Evolutionary conservation across 164 flowering plant species (phyloP), one percentile per base, ranked within the genome.

Genomic region (Houttuynia cordata): DNA sequence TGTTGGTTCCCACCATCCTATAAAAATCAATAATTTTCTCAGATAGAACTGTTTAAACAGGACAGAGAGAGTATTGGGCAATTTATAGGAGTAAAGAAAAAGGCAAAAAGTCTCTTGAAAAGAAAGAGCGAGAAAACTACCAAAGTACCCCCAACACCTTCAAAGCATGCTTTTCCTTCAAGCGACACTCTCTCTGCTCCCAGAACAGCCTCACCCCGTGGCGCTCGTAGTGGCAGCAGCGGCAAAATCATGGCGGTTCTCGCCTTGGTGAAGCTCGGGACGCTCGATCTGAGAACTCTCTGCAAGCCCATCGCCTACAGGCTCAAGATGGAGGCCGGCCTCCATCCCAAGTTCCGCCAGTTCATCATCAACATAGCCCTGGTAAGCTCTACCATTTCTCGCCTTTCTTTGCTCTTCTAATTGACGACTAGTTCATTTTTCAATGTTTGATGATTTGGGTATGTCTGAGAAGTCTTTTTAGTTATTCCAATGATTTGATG

Each of bases 231-330:
- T 42, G 49, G 49, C 17, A 42, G 49, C 10, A 24, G 3, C n/a
- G n/a, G n/a, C 55, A 54, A 17, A 54, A 54, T 22, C 4, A 54
- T 54, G 57, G 57, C 88, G 95, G 80, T 82, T 15, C 83, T 87
- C 19, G 96, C 98, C 7, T 23, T 83, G 4, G 53, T 87, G 65
- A 92, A 92, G 78, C 86, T 92, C 4, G 93, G 96, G 41, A 82
- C 95, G 1, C 81, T 92, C 18, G 81, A 73, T 23, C 56, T 92
- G 51, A 85, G 72, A 60, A 89, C 96, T 25, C 56, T 85, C 4
- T 81, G 89, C 70, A 92, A 89, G 74, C 93, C 96, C 56, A 66
- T 92, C 34, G 96, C 93, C 1, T 57, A 39, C 17, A 75, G 76
- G 68, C 81, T 92, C 67, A 92, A 89, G 76, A 72, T 74, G 19